These are phyloP conservation scores for Paspalum vaginatum DNA, from an alignment of 176 grass and related monocot species.

Conservation along the genomic window DNA sequence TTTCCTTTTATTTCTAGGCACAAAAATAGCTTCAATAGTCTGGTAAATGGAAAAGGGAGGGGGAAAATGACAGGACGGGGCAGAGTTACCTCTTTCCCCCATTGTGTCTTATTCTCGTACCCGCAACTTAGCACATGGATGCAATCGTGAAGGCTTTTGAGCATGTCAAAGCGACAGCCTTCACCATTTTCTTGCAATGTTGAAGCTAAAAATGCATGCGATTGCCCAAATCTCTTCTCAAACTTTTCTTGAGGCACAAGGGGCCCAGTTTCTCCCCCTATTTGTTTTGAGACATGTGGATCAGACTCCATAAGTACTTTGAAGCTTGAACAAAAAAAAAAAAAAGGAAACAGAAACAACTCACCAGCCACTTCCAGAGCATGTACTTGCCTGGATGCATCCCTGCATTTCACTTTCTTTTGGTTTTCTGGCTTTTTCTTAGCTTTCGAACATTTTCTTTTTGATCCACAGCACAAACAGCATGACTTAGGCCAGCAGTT, in stretches of 20 bases:
- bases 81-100: slow-evolving; percentile 43
- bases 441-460: slow-evolving; percentile 37
- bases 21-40: slow-evolving; percentile 9
- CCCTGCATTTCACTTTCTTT: slow-evolving; percentile 32
- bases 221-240: slow-evolving; percentile 40
- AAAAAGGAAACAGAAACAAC: neutral
- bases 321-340: neutral
- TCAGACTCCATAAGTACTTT: neutral
- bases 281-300: slow-evolving; percentile 10
- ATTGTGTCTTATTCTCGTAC: slow-evolving; percentile 42
- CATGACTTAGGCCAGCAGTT: slow-evolving; percentile 36
- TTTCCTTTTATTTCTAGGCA: neutral
- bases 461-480: slow-evolving; percentile 14
- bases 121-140: slow-evolving; percentile 42
- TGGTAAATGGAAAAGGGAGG: neutral
- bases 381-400: slow-evolving; percentile 33
- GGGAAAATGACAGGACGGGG: neutral
- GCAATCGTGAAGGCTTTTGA: slow-evolving; percentile 43
- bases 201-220: slow-evolving; percentile 31
- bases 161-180: slow-evolving; percentile 30
- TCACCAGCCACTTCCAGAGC: slow-evolving; percentile 31
- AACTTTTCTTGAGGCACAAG: slow-evolving; percentile 33
- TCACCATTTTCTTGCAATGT: slow-evolving; percentile 27
- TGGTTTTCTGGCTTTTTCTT: slow-evolving; percentile 37
- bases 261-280: slow-evolving; percentile 13